Evolutionary conservation across 371 early-diverging fungal species (phyloP).

Genomic region (Syncephalastrum monosporum): DNA sequence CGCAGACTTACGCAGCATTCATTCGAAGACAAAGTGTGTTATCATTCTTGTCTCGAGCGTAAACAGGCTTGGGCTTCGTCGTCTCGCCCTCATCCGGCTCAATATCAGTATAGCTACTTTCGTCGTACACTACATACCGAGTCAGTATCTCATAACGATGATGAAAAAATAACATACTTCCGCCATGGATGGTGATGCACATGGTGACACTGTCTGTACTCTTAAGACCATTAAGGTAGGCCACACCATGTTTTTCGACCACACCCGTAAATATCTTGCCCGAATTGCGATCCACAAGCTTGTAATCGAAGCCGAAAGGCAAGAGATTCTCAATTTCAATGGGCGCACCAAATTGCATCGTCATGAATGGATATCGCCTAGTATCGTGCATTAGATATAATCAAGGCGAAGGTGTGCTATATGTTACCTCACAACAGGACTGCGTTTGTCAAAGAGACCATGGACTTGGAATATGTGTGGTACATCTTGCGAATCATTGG

Average conservation of each 20-base stretch:
- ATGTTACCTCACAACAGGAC: constrained; percentile 23
- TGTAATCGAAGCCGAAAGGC: constrained; percentile 69
- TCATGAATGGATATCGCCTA: constrained; percentile 67
- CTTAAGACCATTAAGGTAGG: constrained; percentile 65
- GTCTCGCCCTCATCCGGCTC: too few relatives aligned
- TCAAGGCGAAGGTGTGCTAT: neutral
- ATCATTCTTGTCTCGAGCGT: constrained; percentile 36
- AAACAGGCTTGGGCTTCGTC: too few relatives aligned
- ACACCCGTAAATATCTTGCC: constrained; percentile 36
- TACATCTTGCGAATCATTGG: constrained; percentile 18
- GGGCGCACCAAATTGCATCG: constrained; percentile 69
- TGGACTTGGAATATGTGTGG: constrained; percentile 28
- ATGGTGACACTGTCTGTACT: constrained; percentile 58
- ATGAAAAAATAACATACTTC: constrained; percentile 26
- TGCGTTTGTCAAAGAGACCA: constrained; percentile 32
- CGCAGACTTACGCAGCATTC: constrained; percentile 41
- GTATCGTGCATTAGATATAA: neutral
- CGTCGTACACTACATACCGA: too few relatives aligned
- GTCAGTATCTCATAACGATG: too few relatives aligned
- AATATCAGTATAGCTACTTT: too few relatives aligned
- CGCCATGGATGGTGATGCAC: constrained; percentile 59
- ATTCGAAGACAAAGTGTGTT: constrained; percentile 54
- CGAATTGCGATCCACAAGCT: constrained; percentile 31
- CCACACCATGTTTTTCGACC: constrained; percentile 52
- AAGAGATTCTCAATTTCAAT: constrained; percentile 84